Percentiles rank a stretch among this genome's conserved stretches.
These are phyloP conservation scores for Noccaea caerulescens DNA, from an alignment of 345 rosid species.

Conservation along the genomic window DNA sequence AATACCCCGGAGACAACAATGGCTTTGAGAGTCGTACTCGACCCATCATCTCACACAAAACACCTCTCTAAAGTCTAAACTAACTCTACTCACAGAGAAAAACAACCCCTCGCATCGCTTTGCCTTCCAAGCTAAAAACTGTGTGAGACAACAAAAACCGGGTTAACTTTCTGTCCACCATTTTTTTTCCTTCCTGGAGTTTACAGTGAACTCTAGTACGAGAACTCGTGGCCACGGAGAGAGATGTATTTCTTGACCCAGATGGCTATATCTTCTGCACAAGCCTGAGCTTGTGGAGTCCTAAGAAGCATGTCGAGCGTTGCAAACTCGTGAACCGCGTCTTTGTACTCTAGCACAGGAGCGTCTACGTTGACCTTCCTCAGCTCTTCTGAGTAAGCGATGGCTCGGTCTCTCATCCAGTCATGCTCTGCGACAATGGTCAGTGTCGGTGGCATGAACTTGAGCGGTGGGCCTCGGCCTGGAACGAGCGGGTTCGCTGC, in stretches of 20 bases:
- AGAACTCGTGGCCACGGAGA: slow-evolving; percentile 84
- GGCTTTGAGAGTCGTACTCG: slow-evolving; percentile 22
- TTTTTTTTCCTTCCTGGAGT: neutral
- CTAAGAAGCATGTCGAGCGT: slow-evolving; percentile 88
- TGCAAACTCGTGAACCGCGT: slow-evolving; percentile 95
- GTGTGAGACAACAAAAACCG: slow-evolving; percentile 16
- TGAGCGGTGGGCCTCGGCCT: slow-evolving; percentile 73
- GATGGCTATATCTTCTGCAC: slow-evolving; percentile 88
- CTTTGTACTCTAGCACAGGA: slow-evolving; percentile 90
- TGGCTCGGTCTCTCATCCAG: slow-evolving; percentile 97
- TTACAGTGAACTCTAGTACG: slow-evolving; percentile 54
- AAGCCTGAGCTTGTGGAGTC: slow-evolving; percentile 90
- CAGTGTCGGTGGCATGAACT: slow-evolving; percentile 91
- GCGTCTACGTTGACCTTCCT: slow-evolving; percentile 88
- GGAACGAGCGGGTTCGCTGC: slow-evolving; percentile 87
- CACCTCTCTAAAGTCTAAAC: slow-evolving; percentile 18
- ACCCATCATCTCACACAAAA: slow-evolving; percentile 36
- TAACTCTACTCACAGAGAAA: slow-evolving; percentile 34
- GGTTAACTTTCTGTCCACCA: neutral
- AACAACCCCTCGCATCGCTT: slow-evolving; percentile 15
- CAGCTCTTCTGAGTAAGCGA: slow-evolving; percentile 89
- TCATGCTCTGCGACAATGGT: slow-evolving; percentile 93
- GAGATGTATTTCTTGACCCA: slow-evolving; percentile 95
- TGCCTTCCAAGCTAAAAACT: neutral
- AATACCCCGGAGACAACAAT: slow-evolving; percentile 38